phyloP scores from a whole-genome alignment of 2,329 filamentous ascomycete genomes.

The Sarocladium oryzae region DNA sequence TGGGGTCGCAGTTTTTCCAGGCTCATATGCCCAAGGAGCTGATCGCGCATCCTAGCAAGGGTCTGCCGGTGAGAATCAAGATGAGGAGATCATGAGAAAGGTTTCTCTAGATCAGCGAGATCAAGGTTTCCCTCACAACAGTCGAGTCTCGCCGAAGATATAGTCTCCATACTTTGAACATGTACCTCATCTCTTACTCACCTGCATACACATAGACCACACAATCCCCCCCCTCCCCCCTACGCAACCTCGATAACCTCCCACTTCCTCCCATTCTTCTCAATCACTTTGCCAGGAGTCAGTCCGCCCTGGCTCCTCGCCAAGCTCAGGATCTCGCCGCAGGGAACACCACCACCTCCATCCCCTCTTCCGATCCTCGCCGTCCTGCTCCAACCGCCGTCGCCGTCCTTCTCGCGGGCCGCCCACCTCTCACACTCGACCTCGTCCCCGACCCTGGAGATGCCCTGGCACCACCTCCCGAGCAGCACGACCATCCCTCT shows the following conservation, averaged over 20 bases:
- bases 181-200: too few relatives aligned
- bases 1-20: not conserved
- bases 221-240: too few relatives aligned
- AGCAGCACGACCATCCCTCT: conserved; percentile 48
- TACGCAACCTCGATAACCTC: not conserved
- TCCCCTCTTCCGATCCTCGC: conserved; percentile 26
- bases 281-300: not conserved
- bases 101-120: too few relatives aligned
- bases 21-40: not conserved
- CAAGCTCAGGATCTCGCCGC: conserved; percentile 19
- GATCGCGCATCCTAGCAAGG: not conserved
- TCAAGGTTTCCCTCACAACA: too few relatives aligned
- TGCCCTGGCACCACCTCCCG: conserved; percentile 49
- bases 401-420: conserved; percentile 24
- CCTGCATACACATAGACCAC: not conserved
- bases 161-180: too few relatives aligned
- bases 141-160: too few relatives aligned
- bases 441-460: conserved; percentile 38
- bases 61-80: not conserved
- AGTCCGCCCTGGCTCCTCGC: not conserved
- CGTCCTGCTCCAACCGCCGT: conserved; percentile 28
- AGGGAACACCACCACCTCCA: conserved; percentile 24
- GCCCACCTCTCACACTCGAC: conserved; percentile 51
- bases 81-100: too few relatives aligned
- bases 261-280: not conserved